A percentile compares a stretch with the other conserved stretches of the same genome.
Conservation (phyloP, 2,329 filamentous ascomycete species). For the Paramyrothecium sp. region DNA sequence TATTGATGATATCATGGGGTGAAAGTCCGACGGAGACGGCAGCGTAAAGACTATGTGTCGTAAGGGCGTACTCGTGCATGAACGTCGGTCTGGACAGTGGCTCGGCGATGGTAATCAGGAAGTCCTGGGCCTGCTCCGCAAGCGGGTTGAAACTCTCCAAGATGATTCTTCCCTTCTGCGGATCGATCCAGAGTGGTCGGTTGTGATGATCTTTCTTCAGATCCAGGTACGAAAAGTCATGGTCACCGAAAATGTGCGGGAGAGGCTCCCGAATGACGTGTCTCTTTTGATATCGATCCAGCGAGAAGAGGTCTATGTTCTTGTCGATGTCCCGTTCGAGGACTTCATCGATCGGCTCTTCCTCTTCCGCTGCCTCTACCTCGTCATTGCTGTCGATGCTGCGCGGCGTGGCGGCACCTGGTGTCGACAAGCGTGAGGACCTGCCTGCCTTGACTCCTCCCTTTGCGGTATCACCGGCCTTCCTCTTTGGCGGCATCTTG, state of each 20-base stretch:
- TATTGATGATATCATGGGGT: slow-evolving; percentile 84
- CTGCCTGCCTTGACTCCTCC: slow-evolving; percentile 54
- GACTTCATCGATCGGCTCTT: slow-evolving; percentile 48
- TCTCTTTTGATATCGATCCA: slow-evolving; percentile 49
- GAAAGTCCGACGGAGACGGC: slow-evolving; percentile 93
- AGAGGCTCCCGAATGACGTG: slow-evolving; percentile 42
- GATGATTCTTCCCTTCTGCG: slow-evolving; percentile 80
- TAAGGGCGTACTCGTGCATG: slow-evolving; percentile 91
- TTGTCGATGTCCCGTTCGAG: slow-evolving; percentile 55
- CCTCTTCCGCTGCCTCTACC: slow-evolving; percentile 40
- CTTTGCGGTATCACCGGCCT: slow-evolving; percentile 52
- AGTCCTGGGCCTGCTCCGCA: slow-evolving; percentile 85
- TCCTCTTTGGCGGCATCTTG: slow-evolving; percentile 69
- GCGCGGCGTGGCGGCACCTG: slow-evolving; percentile 58
- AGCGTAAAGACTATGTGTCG: slow-evolving; percentile 89
- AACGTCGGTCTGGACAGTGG: slow-evolving; percentile 86
- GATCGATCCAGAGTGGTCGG: slow-evolving; percentile 92
- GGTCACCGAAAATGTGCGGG: slow-evolving; percentile 43
- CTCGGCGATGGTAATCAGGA: slow-evolving; percentile 93
- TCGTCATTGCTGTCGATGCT: slow-evolving; percentile 57
- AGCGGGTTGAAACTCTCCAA: slow-evolving; percentile 91
- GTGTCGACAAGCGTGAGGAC: slow-evolving; percentile 57
- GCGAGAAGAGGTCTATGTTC: slow-evolving; percentile 59
- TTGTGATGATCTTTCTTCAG: slow-evolving; percentile 88
- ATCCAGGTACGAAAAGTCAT: slow-evolving; percentile 78